These are phyloP conservation scores for Hanseniaspora taiwanica DNA, from an alignment of 805 yeast species.

Conservation along the genomic window DNA sequence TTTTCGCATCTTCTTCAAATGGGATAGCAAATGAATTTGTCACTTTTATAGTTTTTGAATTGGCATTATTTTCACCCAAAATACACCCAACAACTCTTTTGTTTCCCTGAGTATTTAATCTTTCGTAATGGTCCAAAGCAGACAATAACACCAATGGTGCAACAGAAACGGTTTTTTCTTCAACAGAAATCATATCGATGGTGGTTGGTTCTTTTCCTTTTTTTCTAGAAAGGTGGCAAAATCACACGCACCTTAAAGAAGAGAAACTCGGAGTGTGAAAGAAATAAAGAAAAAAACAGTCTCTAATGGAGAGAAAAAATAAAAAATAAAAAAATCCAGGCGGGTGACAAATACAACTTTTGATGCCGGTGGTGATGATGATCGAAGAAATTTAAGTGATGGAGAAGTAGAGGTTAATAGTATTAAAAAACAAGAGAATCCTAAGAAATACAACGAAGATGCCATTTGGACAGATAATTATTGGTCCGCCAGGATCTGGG, in stretches of 20 bases:
- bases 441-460: conserved; percentile 12
- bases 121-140: conserved; percentile 88
- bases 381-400: too few species aligned
- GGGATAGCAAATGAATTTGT: conserved; percentile 95
- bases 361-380: too few species aligned
- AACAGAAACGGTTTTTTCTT: conserved; percentile 45
- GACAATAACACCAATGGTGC: conserved; percentile 92
- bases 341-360: too few species aligned
- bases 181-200: not conserved
- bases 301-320: too few species aligned
- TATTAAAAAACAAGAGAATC: not conserved
- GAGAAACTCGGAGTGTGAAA: too few species aligned
- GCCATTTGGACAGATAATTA: conserved; percentile 81
- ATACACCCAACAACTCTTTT: conserved; percentile 91
- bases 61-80: conserved; percentile 60
- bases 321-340: too few species aligned
- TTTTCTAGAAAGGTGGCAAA: not conserved
- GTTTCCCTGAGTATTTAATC: conserved; percentile 60
- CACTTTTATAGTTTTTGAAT: conserved; percentile 42
- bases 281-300: too few species aligned
- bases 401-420: too few species aligned
- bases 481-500: conserved; percentile 98
- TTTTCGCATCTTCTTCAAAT: conserved; percentile 90
- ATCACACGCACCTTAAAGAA: too few species aligned
- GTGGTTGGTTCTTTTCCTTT: not conserved